Evolutionary conservation across 306 rosid genomes (phyloP).

Genomic region (Oemleria cerasiformis): DNA sequence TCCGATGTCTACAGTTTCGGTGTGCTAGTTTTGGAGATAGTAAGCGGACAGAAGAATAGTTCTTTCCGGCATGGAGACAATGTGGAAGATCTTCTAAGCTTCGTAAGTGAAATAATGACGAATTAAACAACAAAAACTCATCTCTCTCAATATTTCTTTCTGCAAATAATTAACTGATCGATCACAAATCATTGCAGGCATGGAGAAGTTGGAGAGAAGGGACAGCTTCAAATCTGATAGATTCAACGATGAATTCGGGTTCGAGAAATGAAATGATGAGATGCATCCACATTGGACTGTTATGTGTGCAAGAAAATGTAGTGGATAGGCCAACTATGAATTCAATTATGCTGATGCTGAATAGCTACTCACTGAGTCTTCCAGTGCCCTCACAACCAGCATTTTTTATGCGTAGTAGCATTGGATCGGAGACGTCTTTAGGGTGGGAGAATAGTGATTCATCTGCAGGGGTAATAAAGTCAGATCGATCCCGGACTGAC

Average conservation of each 20-base stretch:
- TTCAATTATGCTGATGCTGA: not conserved
- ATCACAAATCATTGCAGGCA: conserved; percentile 4
- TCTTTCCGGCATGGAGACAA: not conserved
- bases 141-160: not conserved
- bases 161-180: not conserved
- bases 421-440: not conserved
- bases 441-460: not conserved
- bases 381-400: conserved; percentile 6
- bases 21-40: conserved; percentile 1
- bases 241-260: not conserved
- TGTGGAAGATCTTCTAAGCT: not conserved
- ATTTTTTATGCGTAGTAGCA: conserved; percentile 1
- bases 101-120: not conserved
- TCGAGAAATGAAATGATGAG: not conserved
- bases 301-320: conserved; percentile 1
- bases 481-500: not conserved
- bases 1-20: not conserved
- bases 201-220: conserved; percentile 10
- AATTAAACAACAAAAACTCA: not conserved
- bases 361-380: not conserved
- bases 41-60: conserved; percentile 3
- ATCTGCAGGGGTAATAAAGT: not conserved
- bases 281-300: conserved; percentile 4
- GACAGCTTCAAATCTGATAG: not conserved
- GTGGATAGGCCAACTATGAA: conserved; percentile 4